Base-by-base conservation (phyloP, 805 yeast genomes). In the Pichia paraexigua region DNA sequence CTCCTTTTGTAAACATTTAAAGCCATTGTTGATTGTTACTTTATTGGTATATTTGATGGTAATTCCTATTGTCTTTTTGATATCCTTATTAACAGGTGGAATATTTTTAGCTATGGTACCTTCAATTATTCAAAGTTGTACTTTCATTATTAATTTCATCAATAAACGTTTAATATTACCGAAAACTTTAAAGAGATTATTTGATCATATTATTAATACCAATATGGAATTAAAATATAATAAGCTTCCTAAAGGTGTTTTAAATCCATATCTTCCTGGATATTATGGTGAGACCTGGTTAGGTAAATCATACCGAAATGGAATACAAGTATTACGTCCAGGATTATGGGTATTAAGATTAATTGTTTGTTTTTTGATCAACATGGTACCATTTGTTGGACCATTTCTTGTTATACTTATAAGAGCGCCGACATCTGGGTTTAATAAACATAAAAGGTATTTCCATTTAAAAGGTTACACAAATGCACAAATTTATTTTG, bases 361-460 rank as follows among this genome's bases (percentile, higher is more conserved):
- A 2, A 1, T 72, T 0, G 17, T 70, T 0, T 63, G 71, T 21
- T 57, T 77, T 18, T 17, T 70, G 0, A 59, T 82, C 13, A 73
- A 76, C 30, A 63, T 73, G 48, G 69, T 84, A 15, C 90, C 90
- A 0, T 39, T 82, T 8, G 20, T 78, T 7, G 90, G 90, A 0
- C 85, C 87, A 0, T n/a, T 75, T 6, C 25, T 79, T 10, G 73
- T 78, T 12, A 65, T 80, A 15, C 49, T 77, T 2, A 50, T 80
- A 7, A 77, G 74, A 49, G 82, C 87, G 0, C 79, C 85, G 0
- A 64, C 75, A 21, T 75, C 75, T 37, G 87, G 83, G 0, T 67
- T 71, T 50, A 67, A 69, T 43, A 72, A 78, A 37, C 87, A 82
- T 49, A 59, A 68, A 17, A 68, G 87, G 42, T 84, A 82, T 62